These are phyloP conservation scores for Scenedesmus sp. DNA, from an alignment of 163 green algal genomes.

Conservation along the genomic window DNA sequence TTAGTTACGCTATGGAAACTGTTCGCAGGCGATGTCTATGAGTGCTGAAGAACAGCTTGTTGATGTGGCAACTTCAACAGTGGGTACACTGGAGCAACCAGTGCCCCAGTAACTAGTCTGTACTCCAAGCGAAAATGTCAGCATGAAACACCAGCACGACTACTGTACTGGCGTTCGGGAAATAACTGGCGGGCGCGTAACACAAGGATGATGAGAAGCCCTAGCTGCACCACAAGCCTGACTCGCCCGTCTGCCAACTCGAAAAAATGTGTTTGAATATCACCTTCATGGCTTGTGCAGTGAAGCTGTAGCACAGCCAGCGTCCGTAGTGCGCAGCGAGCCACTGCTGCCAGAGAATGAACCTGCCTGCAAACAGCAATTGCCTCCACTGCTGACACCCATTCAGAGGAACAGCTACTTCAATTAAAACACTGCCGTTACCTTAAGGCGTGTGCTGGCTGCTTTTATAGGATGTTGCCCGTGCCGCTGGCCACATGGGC, in stretches of 20 bases:
- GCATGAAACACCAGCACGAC: neutral
- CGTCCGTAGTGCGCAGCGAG: neutral
- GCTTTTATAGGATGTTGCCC: neutral
- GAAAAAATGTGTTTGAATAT: neutral
- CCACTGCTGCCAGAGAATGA: neutral
- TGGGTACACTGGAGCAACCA: neutral
- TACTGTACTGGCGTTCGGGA: neutral
- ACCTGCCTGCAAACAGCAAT: neutral
- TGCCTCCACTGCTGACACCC: neutral
- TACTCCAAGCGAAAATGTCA: too few relatives aligned
- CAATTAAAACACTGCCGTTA: neutral
- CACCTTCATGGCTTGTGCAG: neutral
- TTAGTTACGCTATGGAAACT: neutral
- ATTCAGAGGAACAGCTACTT: neutral
- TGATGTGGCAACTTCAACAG: neutral
- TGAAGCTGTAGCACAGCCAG: neutral
- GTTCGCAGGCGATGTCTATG: neutral
- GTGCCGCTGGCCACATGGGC: neutral
- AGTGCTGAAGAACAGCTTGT: neutral
- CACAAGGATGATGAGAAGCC: slow-evolving; percentile 11
- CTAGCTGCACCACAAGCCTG: neutral
- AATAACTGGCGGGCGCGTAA: neutral
- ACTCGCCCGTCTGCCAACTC: neutral
- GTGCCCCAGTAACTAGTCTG: neutral
- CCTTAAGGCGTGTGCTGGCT: neutral